Conservation (phyloP, 805 yeast genomes). For the Starmerella ratchasimensis region DNA sequence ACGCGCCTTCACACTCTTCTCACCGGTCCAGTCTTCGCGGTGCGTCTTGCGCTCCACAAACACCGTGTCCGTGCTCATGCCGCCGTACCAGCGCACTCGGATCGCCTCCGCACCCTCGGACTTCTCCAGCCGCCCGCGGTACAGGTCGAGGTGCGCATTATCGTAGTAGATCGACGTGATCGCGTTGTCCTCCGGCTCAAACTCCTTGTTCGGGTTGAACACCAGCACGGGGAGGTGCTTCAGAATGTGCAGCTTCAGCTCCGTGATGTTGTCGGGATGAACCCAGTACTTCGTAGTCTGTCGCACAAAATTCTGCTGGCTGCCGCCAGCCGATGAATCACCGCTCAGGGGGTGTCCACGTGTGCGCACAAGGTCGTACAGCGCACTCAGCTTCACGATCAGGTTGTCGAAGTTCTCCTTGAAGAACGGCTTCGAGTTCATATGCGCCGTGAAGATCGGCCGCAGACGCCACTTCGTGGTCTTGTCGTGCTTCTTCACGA, state of each 20-base stretch:
- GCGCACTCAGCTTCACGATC: constrained; percentile 75
- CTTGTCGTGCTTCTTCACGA: constrained; percentile 92
- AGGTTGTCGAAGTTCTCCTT: constrained; percentile 85
- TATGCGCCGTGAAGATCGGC: constrained; percentile 86
- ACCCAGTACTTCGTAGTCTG: constrained; percentile 99
- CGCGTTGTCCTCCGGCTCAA: constrained; percentile 86
- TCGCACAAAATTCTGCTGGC: constrained; percentile 93
- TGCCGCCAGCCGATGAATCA: constrained; percentile 95
- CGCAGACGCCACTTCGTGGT: constrained; percentile 63
- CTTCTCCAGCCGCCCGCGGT: constrained; percentile 86
- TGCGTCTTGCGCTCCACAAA: constrained; percentile 97
- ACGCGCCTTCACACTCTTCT: constrained; percentile 96
- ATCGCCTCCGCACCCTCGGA: constrained; percentile 99
- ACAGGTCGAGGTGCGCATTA: constrained; percentile 74
- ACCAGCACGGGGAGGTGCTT: constrained; percentile 95
- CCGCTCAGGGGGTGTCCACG: constrained; percentile 92
- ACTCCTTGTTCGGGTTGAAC: constrained; percentile 91
- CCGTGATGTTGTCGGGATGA: constrained; percentile 95
- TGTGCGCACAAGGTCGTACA: constrained; percentile 87
- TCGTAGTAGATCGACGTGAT: constrained; percentile 95
- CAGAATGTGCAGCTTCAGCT: constrained; percentile 77
- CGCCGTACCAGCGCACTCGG: constrained; percentile 98
- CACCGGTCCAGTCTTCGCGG: constrained; percentile 99
- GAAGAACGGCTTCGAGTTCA: constrained; percentile 88
- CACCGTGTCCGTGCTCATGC: constrained; percentile 82